These are phyloP conservation scores for Helotiales sp. DNA, from an alignment of 2,329 filamentous ascomycete genomes.

Conservation along the genomic window DNA sequence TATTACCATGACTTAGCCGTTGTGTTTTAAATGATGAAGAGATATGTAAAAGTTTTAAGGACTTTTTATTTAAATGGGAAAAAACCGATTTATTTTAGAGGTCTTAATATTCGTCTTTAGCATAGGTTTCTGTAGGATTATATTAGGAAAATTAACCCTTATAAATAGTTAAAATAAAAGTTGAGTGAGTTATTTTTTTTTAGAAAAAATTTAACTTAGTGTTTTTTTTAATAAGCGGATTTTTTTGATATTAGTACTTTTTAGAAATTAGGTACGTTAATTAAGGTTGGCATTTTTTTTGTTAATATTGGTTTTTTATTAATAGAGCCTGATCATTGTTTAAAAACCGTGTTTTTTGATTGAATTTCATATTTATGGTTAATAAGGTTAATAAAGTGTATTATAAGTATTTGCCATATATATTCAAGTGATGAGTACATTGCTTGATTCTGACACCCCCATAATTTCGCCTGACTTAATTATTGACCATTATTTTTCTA, in stretches of 20 bases:
- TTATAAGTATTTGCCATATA: background rate
- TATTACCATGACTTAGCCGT: constrained; percentile 19
- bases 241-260: background rate
- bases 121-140: background rate
- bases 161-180: background rate
- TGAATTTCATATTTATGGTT: background rate
- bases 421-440: background rate
- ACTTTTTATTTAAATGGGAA: constrained; percentile 5
- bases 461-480: background rate
- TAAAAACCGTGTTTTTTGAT: background rate
- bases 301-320: background rate
- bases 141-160: background rate
- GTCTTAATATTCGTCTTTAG: background rate
- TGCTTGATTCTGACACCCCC: background rate
- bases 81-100: background rate
- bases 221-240: background rate
- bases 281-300: background rate
- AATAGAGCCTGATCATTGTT: background rate
- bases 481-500: background rate
- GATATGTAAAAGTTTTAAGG: constrained; percentile 19
- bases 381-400: background rate
- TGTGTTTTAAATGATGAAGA: constrained; percentile 20
- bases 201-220: background rate
- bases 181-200: background rate
- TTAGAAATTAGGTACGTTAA: background rate